Evolutionary conservation across 176 grass and related monocot genomes (phyloP).

Genomic region (Ananas comosus): DNA sequence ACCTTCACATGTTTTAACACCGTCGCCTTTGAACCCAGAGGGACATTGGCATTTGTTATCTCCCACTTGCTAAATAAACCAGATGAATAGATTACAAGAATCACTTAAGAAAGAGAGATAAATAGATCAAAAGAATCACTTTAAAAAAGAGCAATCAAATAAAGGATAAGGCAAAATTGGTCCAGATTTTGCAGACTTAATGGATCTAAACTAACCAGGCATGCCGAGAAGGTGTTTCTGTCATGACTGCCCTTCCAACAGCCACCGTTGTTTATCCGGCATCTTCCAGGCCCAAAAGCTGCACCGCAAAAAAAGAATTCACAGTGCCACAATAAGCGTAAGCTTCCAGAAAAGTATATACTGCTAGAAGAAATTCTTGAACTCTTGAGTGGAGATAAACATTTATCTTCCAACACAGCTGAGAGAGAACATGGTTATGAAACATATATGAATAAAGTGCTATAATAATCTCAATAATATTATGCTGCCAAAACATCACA

Average conservation of each 20-base stretch:
- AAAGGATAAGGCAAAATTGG: not conserved
- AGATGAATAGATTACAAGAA: not conserved
- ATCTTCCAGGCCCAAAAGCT: conserved; percentile 86
- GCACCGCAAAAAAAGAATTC: conserved; percentile 24
- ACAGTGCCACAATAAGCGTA: not conserved
- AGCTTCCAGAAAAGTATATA: conserved; percentile 3
- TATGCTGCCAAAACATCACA: no score
- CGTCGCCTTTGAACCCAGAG: conserved; percentile 25
- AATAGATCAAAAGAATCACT: not conserved
- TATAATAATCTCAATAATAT: no score
- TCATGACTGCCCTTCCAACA: conserved; percentile 73
- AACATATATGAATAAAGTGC: no score
- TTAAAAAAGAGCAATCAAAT: not conserved
- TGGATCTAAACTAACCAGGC: conserved; percentile 39
- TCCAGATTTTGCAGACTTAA: not conserved
- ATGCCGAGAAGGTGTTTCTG: conserved; percentile 68
- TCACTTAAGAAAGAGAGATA: not conserved
- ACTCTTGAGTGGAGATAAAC: no score
- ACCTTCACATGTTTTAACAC: conserved; percentile 26
- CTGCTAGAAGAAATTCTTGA: not conserved
- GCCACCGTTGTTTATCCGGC: conserved; percentile 69
- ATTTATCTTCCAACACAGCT: no score
- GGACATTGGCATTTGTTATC: conserved; percentile 24
- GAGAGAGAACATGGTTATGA: no score
- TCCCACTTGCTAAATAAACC: conserved; percentile 15